Evolutionary conservation across 2,329 filamentous ascomycete species (phyloP).

Genomic region (Xylariaceae sp.): DNA sequence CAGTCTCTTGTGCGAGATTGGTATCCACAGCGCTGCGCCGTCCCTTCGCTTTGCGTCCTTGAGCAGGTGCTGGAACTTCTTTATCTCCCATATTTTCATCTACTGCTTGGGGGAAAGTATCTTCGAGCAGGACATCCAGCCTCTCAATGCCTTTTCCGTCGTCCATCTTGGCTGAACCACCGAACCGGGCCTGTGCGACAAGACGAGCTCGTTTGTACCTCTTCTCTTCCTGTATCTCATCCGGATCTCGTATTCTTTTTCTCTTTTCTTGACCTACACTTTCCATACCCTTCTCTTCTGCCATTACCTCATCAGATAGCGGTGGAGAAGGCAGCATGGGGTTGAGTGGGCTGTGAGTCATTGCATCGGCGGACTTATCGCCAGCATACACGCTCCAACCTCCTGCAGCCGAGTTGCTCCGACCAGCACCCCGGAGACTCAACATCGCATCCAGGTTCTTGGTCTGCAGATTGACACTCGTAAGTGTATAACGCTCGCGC

Average conservation of each 20-base stretch:
- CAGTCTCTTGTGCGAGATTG: slow-evolving; percentile 21
- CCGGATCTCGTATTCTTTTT: slow-evolving; percentile 21
- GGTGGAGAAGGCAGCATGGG: slow-evolving; percentile 45
- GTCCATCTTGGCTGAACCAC: slow-evolving; percentile 49
- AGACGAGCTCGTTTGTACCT: slow-evolving; percentile 55
- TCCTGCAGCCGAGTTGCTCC: slow-evolving; percentile 68
- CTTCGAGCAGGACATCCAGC: slow-evolving; percentile 56
- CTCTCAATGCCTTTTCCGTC: slow-evolving; percentile 61
- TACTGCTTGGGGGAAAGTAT: slow-evolving; percentile 44
- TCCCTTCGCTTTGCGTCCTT: slow-evolving; percentile 19
- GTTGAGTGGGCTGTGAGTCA: slow-evolving; percentile 53
- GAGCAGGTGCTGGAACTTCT: slow-evolving; percentile 4
- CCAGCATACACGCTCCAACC: slow-evolving; percentile 71
- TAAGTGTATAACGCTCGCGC: slow-evolving; percentile 66
- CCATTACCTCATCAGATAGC: slow-evolving; percentile 36
- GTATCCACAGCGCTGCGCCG: slow-evolving; percentile 22
- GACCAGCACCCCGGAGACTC: slow-evolving; percentile 63
- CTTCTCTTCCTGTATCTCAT: slow-evolving; percentile 29
- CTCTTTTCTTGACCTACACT: slow-evolving; percentile 18
- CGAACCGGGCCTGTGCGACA: slow-evolving; percentile 67
- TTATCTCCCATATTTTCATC: slow-evolving; percentile 13
- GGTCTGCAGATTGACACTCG: slow-evolving; percentile 64
- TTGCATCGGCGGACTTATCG: slow-evolving; percentile 40
- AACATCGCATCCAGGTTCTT: slow-evolving; percentile 69
- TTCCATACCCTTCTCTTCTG: slow-evolving; percentile 17